phyloP scores from a whole-genome alignment of 208 protist species.

The Wallacemonas sp. region DNA sequence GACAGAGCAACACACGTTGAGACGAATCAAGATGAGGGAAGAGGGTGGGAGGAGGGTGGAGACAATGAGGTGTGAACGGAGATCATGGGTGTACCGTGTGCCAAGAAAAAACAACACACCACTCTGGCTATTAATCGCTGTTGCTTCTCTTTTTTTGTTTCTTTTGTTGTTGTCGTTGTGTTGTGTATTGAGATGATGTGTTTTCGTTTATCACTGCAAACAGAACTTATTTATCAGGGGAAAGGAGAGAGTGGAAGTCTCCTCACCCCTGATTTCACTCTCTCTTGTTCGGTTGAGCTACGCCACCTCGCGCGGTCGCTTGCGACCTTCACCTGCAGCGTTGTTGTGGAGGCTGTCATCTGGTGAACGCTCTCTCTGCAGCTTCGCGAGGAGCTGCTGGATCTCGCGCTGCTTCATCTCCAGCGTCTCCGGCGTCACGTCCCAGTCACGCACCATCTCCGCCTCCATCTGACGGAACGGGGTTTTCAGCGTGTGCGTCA shows the following conservation, averaged over 20 bases:
- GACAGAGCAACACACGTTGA: neutral
- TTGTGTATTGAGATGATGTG: no score
- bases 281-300: no score
- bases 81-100: neutral
- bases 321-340: slow-evolving; percentile 16
- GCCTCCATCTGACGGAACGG: slow-evolving; percentile 70
- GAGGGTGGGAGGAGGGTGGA: neutral
- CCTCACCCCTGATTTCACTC: no score
- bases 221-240: no score
- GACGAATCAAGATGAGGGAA: neutral
- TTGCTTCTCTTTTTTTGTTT: neutral
- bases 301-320: slow-evolving; percentile 19
- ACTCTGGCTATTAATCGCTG: neutral
- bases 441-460: slow-evolving; percentile 71
- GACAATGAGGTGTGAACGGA: neutral
- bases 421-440: slow-evolving; percentile 70
- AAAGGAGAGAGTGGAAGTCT: no score
- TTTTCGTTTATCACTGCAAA: no score
- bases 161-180: no score
- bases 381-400: slow-evolving; percentile 39
- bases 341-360: neutral
- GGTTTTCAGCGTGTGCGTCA: slow-evolving; percentile 57
- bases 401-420: slow-evolving; percentile 66
- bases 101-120: no score
- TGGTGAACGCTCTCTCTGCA: slow-evolving; percentile 17